Evolutionary conservation across 2,329 filamentous ascomycete genomes (phyloP), one percentile per base, ranked within the genome.

Genomic region (Uncinocarpus reesii): DNA sequence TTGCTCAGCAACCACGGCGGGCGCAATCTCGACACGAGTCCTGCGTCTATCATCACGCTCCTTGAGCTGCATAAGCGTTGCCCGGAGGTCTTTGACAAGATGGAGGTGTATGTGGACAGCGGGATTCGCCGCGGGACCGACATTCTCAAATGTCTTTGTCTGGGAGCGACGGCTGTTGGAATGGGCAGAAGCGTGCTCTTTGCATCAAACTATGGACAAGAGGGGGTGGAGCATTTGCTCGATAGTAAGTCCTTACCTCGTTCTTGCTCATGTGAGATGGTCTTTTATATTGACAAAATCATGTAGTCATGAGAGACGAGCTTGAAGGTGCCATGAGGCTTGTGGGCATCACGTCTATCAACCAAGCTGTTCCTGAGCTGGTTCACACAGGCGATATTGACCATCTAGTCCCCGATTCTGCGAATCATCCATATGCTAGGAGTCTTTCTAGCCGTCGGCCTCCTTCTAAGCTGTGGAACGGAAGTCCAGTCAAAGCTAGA

Each of bases 1-100:
- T 60, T 78, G 49, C 54, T 80, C 28, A 76, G 72, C 51, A 80
- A 80, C 52, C 77, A 80, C 48, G 77, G 77, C 15, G 77, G 77
- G 2, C 65, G 77, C 23, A 74, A 75, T 1, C 63, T 77, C 1
- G 76, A 79, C 44, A 74, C 72, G 26, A 67, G 62, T 35, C 73
- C 59, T 24, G 70, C 74, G 0, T 69, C 69, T 0, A 71, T 77
- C 5, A 62, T 77, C 15, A 72, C 73, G 0, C 63, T 78, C 0
- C 58, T 78, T 2, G 75, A 78, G 54, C 67, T 78, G 11, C 71
- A 77, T 11, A 68, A 60, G 37, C 62, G 64, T 7, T 76, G 69
- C 47, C 74, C 74, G 0, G 69, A 75, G 49, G 66, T 73, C 0
- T 73, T 75, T 50, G 64, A 66, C 23, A 64, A 64, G 40, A 66